These are phyloP conservation scores for Hyaloscypha bicolor DNA, from an alignment of 495 filamentous ascomycete genomes.

Conservation along the genomic window DNA sequence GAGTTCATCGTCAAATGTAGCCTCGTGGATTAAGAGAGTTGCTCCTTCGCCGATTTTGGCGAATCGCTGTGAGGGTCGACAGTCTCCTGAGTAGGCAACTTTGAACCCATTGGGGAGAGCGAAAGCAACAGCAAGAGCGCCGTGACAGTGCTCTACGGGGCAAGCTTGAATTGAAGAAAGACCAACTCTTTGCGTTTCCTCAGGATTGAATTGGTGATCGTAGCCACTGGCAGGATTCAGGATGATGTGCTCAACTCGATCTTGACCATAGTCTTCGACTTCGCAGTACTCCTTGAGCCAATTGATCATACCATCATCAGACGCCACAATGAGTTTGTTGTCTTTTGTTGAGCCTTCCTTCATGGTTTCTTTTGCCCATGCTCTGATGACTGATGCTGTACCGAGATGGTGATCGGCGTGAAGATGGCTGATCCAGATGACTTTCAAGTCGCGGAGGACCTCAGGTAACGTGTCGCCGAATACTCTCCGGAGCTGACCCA, in stretches of 20 bases:
- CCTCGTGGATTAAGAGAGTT: constrained; percentile 90
- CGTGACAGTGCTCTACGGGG: constrained; percentile 73
- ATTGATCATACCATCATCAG: constrained; percentile 62
- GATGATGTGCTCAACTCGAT: constrained; percentile 36
- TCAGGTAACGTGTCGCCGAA: constrained; percentile 66
- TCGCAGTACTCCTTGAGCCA: constrained; percentile 78
- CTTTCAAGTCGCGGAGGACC: constrained; percentile 74
- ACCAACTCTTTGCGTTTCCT: constrained; percentile 35
- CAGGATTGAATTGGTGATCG: constrained; percentile 7
- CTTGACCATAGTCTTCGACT: constrained; percentile 77
- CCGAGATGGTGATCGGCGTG: constrained; percentile 98
- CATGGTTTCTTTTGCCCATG: constrained; percentile 59
- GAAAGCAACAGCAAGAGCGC: constrained; percentile 73
- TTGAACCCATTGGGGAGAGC: constrained; percentile 82
- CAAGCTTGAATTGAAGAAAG: constrained; percentile 58
- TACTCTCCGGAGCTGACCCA: constrained; percentile 84
- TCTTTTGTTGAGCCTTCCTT: constrained; percentile 43
- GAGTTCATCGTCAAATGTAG: constrained; percentile 90
- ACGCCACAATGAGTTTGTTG: constrained; percentile 56
- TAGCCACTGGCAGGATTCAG: constrained; percentile 19
- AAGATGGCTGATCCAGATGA: constrained; percentile 92
- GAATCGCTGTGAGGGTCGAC: constrained; percentile 73
- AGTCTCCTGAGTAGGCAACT: constrained; percentile 91
- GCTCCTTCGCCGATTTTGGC: constrained; percentile 69
- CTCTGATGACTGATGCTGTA: constrained; percentile 72